Base-by-base conservation (phyloP, 2,329 filamentous ascomycete species). In the Neofusicoccum sp. region DNA sequence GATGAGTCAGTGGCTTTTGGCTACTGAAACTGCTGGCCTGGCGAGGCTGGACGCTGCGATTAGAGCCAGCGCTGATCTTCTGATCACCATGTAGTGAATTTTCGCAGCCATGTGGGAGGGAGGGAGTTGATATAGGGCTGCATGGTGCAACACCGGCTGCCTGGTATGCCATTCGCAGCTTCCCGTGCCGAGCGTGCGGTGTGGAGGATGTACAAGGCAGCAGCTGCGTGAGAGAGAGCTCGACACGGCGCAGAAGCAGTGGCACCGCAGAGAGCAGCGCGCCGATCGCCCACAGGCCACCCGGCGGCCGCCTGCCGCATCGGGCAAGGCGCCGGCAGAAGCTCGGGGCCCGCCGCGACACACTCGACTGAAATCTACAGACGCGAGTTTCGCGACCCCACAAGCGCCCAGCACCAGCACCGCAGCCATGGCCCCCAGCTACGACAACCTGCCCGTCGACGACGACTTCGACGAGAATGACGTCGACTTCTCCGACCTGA, bases 381-480 rank as follows among this genome's bases (percentile, higher is more conserved):
- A 43, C 51, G 57, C 57, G 57, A 60, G 57, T 51, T 51, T 60
- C 57, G 45, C 58, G 58, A 53, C 58, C 58, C 58, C 58, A 60
- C 58, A 49, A 34, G 38, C 8, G 16, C 31, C 33, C 47, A 33
- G 48, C 41, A 40, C 51, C 54, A 45, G 64, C 51, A 65, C 65
- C 65, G 31, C 65, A 68, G 92, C 77, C 80, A 97, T 97, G 93
- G 91, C 93, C 78, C 89, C 90, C 69, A 92, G 91, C 75, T 98
- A 96, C 79, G 91, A 96, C 74, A 90, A 92, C 72, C 84, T 98
- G 74, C 89, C 89, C 58, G 92, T 96, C 77, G 91, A 93, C 71
- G 91, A 96, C 76, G 88, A 93, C 76, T 91, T 95, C 71, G 93
- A 96, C 75, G 89, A 95, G 79, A 89, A 93, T 73, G 92, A 97